Conservation (phyloP, 345 rosid genomes). For the Erodium maritimum region DNA sequence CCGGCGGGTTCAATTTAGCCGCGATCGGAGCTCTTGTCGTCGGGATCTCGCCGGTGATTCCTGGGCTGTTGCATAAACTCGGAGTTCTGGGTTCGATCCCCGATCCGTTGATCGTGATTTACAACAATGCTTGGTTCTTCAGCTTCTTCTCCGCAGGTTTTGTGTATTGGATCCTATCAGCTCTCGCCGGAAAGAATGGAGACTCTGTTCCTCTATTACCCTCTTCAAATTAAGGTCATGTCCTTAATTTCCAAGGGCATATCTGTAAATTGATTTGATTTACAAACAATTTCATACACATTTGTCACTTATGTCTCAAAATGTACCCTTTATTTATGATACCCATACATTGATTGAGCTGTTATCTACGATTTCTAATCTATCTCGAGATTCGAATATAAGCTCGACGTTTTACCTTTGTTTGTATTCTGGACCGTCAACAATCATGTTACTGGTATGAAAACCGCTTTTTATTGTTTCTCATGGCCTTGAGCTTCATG, state of each 20-base stretch:
- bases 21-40: slow-evolving; percentile 46
- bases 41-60: slow-evolving; percentile 76
- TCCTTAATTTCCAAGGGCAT: no score
- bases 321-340: no score
- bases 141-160: slow-evolving; percentile 61
- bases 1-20: slow-evolving; percentile 50
- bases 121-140: slow-evolving; percentile 86
- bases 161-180: slow-evolving; percentile 41
- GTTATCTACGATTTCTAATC: no score
- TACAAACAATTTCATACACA: no score
- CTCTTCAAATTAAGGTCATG: slow-evolving; percentile 5
- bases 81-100: slow-evolving; percentile 35
- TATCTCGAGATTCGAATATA: no score
- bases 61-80: slow-evolving; percentile 67
- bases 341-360: no score
- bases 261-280: no score
- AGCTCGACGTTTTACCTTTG: no score
- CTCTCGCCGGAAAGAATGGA: slow-evolving; percentile 21
- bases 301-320: no score
- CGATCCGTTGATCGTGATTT: slow-evolving; percentile 33
- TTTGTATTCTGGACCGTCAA: no score
- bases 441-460: background rate
- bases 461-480: slow-evolving; percentile 30
- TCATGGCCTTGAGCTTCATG: slow-evolving; percentile 40
- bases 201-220: slow-evolving; percentile 30